These are phyloP conservation scores for Neofusicoccum umdonicola DNA, from an alignment of 2,329 filamentous ascomycete species.

Conservation along the genomic window DNA sequence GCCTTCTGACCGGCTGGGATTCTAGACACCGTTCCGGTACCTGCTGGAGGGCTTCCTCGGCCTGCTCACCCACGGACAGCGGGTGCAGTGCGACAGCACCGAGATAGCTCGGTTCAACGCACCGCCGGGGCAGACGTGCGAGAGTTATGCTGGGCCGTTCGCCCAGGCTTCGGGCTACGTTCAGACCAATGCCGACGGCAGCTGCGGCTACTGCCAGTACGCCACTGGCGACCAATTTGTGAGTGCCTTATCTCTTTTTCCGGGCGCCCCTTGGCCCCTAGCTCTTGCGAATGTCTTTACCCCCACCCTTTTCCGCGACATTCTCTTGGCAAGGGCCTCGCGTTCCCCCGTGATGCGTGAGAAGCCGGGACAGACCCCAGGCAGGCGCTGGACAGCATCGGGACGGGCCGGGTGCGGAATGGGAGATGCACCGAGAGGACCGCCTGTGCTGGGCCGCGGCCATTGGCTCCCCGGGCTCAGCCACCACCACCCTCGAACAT, in stretches of 20 bases:
- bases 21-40: constrained; percentile 68
- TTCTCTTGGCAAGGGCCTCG: background rate
- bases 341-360: background rate
- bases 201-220: constrained; percentile 66
- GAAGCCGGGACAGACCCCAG: constrained; percentile 7
- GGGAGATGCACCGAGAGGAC: constrained; percentile 3
- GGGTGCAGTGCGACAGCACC: constrained; percentile 53
- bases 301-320: constrained; percentile 1
- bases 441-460: background rate
- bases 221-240: constrained; percentile 59
- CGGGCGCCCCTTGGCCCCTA: background rate
- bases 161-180: constrained; percentile 61
- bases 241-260: constrained; percentile 2
- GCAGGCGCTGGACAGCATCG: background rate
- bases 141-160: constrained; percentile 57
- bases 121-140: constrained; percentile 59
- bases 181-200: constrained; percentile 50
- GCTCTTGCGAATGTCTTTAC: background rate
- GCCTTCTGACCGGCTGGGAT: constrained; percentile 37
- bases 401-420: constrained; percentile 17
- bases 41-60: constrained; percentile 62
- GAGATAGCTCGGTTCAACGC: constrained; percentile 62
- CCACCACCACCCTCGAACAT: constrained; percentile 4
- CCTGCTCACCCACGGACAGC: constrained; percentile 54
- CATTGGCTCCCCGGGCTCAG: background rate